Base-by-base conservation (phyloP, 345 rosid genomes). In the Gossypium australe region DNA sequence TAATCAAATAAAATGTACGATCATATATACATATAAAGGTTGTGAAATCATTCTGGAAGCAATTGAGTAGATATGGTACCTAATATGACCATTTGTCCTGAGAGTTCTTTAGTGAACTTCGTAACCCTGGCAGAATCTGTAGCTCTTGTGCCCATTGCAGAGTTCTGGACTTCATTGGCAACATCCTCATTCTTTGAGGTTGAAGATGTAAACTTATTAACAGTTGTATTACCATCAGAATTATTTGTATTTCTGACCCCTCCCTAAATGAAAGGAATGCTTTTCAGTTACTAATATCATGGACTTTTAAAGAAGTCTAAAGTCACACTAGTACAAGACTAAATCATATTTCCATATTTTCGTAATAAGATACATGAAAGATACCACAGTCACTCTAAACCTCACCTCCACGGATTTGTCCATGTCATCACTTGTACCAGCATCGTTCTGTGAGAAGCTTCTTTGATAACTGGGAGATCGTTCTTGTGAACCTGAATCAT, bases 91-190 rank as follows among this genome's bases (percentile, higher is more conserved):
- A 90, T 89, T 9, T 97, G 80, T 69, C 79, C 89, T 2, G 97
- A 90, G 43, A 95, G 90, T 71, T 87, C 90, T 81, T 86, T 91
- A 0, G 83, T 90, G 88, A 95, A 91, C 86, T 91, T 95, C 80
- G 79, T 81, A 79, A 95, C 84, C 81, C 99, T 90, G 27, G 97
- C 93, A 25, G 94, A 87, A 80, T 95, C 98, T 2, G 93, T 88
- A 60, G 99, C 89, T 87, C 98, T 84, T 66, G 90, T 86, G 75
- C 94, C 96, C 25, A 90, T 80, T 59, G 84, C 60, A 4, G 80
- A n/a, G 78, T 87, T 93, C 41, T 60, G 9, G 10, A 76, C 83
- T 75, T 91, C 90, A 77, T 81, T 86, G 14, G 85, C 65, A 57
- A 67, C 59, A 73, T 48, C 82, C 67, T 89, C 93, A 47, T 78